These are phyloP conservation scores for Yamagishiella unicocca DNA, from an alignment of 139 green algal genomes.

Conservation along the genomic window DNA sequence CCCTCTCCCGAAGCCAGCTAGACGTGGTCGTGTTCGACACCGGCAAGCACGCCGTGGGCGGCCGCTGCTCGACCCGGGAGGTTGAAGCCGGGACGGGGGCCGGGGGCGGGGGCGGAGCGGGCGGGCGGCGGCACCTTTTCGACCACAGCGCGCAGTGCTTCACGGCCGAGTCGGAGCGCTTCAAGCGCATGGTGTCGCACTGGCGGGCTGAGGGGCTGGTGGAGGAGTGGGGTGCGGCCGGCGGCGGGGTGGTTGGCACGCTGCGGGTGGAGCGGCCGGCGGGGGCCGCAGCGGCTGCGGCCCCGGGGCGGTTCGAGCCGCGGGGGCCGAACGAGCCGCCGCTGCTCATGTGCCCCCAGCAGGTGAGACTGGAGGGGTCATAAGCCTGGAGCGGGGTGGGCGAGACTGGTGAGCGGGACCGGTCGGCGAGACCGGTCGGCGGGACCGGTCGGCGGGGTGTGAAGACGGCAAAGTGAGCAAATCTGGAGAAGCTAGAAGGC, in stretches of 20 bases:
- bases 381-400: too few species aligned
- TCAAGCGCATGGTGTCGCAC: neutral
- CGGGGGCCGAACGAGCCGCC: neutral
- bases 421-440: too few species aligned
- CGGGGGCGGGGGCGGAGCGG: too few species aligned
- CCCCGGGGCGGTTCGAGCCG: neutral
- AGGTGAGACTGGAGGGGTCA: too few species aligned
- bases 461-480: too few species aligned
- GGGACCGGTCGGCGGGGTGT: too few species aligned
- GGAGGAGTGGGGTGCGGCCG: neutral
- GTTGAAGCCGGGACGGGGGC: too few species aligned
- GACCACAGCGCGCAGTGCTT: constrained; percentile 4
- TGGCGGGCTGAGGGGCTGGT: neutral
- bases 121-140: neutral
- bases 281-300: neutral
- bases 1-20: neutral
- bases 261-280: neutral
- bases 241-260: neutral
- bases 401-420: too few species aligned
- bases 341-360: neutral
- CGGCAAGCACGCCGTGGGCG: constrained; percentile 7
- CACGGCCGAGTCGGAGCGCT: neutral
- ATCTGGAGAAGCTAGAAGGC: too few species aligned
- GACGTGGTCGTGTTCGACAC: constrained; percentile 3
- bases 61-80: constrained; percentile 1